Conservation (phyloP, 2,329 filamentous ascomycete genomes). For the Stemphylium beticola region DNA sequence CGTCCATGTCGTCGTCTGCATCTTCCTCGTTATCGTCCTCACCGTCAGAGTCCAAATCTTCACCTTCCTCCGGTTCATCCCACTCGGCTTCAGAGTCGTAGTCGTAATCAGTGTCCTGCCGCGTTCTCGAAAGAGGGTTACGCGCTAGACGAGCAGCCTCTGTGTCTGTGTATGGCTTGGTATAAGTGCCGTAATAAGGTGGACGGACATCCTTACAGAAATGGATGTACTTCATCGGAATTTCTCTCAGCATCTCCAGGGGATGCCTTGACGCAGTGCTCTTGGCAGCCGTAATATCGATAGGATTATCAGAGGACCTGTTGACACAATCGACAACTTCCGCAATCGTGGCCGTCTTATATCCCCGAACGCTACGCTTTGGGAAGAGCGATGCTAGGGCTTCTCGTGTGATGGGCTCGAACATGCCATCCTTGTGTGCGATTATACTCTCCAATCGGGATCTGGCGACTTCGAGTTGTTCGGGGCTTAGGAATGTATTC, state of each 20-base stretch:
- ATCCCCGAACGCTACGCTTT: constrained; percentile 18
- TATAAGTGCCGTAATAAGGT: constrained; percentile 75
- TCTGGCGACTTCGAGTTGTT: constrained; percentile 34
- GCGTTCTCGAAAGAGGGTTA: constrained; percentile 61
- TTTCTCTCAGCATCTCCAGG: constrained; percentile 55
- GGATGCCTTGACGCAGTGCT: constrained; percentile 33
- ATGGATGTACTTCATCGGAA: constrained; percentile 69
- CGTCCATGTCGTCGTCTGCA: constrained; percentile 85
- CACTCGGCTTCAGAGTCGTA: constrained; percentile 88
- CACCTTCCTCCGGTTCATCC: constrained; percentile 76
- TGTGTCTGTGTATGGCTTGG: constrained; percentile 60
- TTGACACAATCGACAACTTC: constrained; percentile 55
- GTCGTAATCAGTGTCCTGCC: constrained; percentile 75
- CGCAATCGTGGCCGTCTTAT: constrained; percentile 29
- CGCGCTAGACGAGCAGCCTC: constrained; percentile 56
- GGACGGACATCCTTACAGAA: constrained; percentile 69
- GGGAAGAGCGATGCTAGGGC: constrained; percentile 28
- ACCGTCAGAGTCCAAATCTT: constrained; percentile 69
- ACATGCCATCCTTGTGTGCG: constrained; percentile 17
- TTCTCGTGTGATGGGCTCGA: constrained; percentile 22
- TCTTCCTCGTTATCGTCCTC: constrained; percentile 73
- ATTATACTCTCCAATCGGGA: constrained; percentile 37
- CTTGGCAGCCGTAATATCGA: constrained; percentile 52
- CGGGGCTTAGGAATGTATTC: constrained; percentile 42
- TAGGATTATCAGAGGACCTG: constrained; percentile 49